Evolutionary conservation across 164 flowering plant genomes (phyloP), one percentile per base, ranked within the genome.

Genomic region (Annona cherimola): DNA sequence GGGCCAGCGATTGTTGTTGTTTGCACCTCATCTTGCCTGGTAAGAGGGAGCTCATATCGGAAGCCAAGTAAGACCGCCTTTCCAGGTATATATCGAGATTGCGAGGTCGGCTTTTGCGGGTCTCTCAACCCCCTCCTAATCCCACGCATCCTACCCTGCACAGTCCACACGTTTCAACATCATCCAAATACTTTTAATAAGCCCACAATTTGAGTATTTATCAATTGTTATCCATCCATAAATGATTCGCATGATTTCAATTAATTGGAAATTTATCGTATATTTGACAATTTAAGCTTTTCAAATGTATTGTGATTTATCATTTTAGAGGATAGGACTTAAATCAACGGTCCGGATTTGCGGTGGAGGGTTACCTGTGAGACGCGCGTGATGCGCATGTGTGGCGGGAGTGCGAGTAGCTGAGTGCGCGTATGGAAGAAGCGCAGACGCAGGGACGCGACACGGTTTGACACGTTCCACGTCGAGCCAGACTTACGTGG

Each of bases 381-480:
- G n/a, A n/a, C n/a, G n/a, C n/a, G n/a, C n/a, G 57, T 8, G 57
- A 50, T 50, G 14, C 8, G 57, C 8, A 50, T 6, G 57, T 50
- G 14, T 2, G 9, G 57, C 14, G 57, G 57, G 9, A 16, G 14
- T 50, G 57, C 2, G 14, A 50, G 57, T 50, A 4, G 57, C 14
- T 50, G 57, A 16, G 8, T 8, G 57, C 12, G 57, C 8, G 57
- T 50, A 50, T 50, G 8, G 57, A 16, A 50, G 57, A 11, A 50
- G 57, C 16, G 3, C 57, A 6, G 16, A 50, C 14, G 6, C 54
- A 65, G 57, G 62, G 19, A 18, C 19, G 14, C 42, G 62, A 77
- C 66, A 59, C 46, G 50, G 35, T 73, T 76, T 76, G 79, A 73
- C 78, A 73, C 74, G 78, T 78, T 75, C 73, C 9, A 50, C n/a